A percentile compares a stretch with the other conserved stretches of the same genome.
Evolutionary conservation across 768 basidiomycete species (phyloP).

Genomic region (Leccinellum luteum): DNA sequence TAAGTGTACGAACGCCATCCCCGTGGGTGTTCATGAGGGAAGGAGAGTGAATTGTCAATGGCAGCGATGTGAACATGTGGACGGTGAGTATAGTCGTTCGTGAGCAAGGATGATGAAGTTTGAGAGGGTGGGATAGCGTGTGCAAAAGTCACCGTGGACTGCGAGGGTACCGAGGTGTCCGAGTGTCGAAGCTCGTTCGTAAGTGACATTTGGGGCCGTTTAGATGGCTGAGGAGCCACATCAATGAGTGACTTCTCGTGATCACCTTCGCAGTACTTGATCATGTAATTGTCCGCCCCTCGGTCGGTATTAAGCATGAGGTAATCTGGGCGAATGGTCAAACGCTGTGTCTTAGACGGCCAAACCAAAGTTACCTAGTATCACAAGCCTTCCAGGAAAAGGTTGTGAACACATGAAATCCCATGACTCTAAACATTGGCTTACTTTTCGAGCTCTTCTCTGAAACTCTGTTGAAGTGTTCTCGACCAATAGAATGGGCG

Average conservation of each 20-base stretch:
- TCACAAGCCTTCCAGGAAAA: conserved; percentile 59
- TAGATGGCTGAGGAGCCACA: conserved; percentile 71
- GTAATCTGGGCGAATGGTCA: conserved; percentile 53
- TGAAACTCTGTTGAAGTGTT: conserved; percentile 73
- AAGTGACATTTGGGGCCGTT: conserved; percentile 63
- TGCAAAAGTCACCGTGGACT: conserved; percentile 39
- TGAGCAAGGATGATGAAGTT: conserved; percentile 33
- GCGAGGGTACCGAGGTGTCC: conserved; percentile 39
- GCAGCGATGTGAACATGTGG: conserved; percentile 91
- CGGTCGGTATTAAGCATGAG: conserved; percentile 93
- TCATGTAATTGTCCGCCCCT: conserved; percentile 87
- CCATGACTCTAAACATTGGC: conserved; percentile 18
- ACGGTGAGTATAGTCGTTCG: conserved; percentile 47
- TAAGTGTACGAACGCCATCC: too few relatives aligned
- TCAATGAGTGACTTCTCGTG: conserved; percentile 78
- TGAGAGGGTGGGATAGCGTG: conserved; percentile 38
- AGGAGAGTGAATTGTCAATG: conserved; percentile 90
- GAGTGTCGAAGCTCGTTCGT: conserved; percentile 66
- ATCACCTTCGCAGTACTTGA: conserved; percentile 82
- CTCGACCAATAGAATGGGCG: conserved; percentile 83
- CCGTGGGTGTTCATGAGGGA: conserved; percentile 87
- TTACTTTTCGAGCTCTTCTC: conserved; percentile 87
- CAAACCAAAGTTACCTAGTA: conserved; percentile 53
- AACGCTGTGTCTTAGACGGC: neutral
- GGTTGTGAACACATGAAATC: conserved; percentile 8